Evolutionary conservation across 345 rosid genomes (phyloP), one percentile per base, ranked within the genome.

Genomic region (Barbarea vulgaris): DNA sequence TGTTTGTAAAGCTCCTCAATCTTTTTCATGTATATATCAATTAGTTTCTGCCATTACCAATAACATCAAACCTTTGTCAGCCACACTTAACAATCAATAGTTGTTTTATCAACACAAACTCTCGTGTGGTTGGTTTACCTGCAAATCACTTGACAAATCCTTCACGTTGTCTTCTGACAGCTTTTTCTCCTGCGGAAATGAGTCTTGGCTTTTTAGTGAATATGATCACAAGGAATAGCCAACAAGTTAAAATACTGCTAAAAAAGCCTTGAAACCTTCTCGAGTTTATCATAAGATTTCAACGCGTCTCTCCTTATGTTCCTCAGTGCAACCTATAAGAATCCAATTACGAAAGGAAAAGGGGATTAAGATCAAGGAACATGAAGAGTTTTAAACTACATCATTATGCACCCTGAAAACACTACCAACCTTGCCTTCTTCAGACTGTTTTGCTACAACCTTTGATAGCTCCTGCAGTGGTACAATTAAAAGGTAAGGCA

Each of bases 151-250:
- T 50, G 97, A 91, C 71, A 91, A 82, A 85, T 88, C 98, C 80
- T 90, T 94, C 81, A 85, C 89, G 66, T 91, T 94, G 87, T 94
- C 98, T 84, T 94, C 98, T 13, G 98, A 94, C 10, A 94, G 93
- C 87, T 94, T 91, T 80, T 91, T 94, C 74, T 94, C 97, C 98
- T 94, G 81, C 3, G 1, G 13, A 42, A 53, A 37, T 44, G 61
- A 68, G 18, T 13, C 19, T 31, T 28, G 3, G 2, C 7, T 36
- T 37, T 36, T 14, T 25, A 21, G 46, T 28, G 8, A 53, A 42
- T 22, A n/a, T 30, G 21, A 50, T 42, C 39, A 25, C 28, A 55
- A 54, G 59, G 69, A 58, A 68, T n/a, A 74, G 4, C 31, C 52
- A 60, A 28, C 24, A 47, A 63, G 36, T 39, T 56, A 64, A 8